phyloP scores from a whole-genome alignment of 1,284 basidiomycete species.

The Pisolithus thermaeus region DNA sequence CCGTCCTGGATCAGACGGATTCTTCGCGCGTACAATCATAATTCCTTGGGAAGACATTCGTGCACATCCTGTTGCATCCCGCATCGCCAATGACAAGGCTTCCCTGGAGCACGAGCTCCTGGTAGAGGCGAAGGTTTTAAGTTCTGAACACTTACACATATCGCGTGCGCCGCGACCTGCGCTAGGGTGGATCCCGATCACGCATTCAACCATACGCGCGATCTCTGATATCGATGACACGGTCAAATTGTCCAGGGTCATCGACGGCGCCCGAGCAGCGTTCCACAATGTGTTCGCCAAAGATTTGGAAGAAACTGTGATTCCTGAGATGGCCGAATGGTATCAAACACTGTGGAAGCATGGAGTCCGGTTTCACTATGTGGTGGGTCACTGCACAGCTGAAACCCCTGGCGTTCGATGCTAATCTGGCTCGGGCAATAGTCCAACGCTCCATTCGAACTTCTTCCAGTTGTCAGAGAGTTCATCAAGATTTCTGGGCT shows the following conservation, averaged over 20 bases:
- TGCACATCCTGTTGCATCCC: slow-evolving; percentile 50
- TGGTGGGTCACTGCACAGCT: slow-evolving; percentile 46
- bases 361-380: slow-evolving; percentile 80
- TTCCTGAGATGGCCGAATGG: slow-evolving; percentile 85
- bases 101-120: slow-evolving; percentile 51
- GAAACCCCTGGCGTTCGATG: background rate
- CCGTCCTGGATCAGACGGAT: slow-evolving; percentile 59
- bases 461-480: slow-evolving; percentile 74
- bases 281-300: slow-evolving; percentile 79
- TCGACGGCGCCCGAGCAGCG: slow-evolving; percentile 65
- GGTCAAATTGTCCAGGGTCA: slow-evolving; percentile 74
- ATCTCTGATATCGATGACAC: slow-evolving; percentile 97
- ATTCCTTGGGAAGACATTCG: slow-evolving; percentile 67
- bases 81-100: slow-evolving; percentile 53
- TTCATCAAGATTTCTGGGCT: slow-evolving; percentile 72
- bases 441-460: slow-evolving; percentile 86
- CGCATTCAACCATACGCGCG: slow-evolving; percentile 51
- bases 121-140: slow-evolving; percentile 46
- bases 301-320: slow-evolving; percentile 68
- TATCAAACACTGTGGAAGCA: slow-evolving; percentile 64
- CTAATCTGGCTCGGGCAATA: slow-evolving; percentile 29
- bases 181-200: slow-evolving; percentile 19
- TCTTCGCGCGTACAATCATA: slow-evolving; percentile 58
- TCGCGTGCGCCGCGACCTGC: slow-evolving; percentile 27
- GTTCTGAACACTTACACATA: slow-evolving; percentile 21